A percentile compares a stretch with the other conserved stretches of the same genome.
Evolutionary conservation across 257 asterid genomes (phyloP).

Genomic region (Ajuga chamaepitys): DNA sequence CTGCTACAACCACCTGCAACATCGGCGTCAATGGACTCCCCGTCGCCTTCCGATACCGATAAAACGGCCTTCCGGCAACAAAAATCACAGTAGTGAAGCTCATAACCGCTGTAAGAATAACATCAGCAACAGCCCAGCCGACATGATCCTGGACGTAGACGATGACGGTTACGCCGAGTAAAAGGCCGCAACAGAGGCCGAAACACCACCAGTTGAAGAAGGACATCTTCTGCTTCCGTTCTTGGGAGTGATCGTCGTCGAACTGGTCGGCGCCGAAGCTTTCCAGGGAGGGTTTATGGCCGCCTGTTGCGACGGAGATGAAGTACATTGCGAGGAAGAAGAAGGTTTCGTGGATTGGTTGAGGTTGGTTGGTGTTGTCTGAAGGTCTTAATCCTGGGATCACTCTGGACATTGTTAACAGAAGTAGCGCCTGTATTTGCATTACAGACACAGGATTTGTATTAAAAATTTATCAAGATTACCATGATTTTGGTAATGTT

Average conservation of each 20-base stretch:
- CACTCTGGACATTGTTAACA: conserved; percentile 52
- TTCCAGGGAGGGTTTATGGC: conserved; percentile 76
- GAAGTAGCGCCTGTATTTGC: conserved; percentile 56
- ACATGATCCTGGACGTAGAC: conserved; percentile 56
- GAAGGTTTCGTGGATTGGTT: conserved; percentile 37
- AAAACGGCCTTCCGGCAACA: conserved; percentile 48
- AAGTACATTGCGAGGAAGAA: conserved; percentile 66
- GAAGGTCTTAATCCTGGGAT: conserved; percentile 47
- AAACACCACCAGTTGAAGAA: conserved; percentile 87
- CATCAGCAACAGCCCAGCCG: conserved; percentile 62
- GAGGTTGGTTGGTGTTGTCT: conserved; percentile 23
- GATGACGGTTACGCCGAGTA: conserved; percentile 54
- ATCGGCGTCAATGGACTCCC: conserved; percentile 80
- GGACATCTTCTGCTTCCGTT: conserved; percentile 57
- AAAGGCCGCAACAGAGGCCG: conserved; percentile 59
- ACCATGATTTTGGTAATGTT: too few relatives aligned
- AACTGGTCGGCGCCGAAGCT: conserved; percentile 92
- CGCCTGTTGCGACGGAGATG: conserved; percentile 74
- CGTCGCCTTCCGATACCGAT: conserved; percentile 41
- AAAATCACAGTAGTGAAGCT: conserved; percentile 31
- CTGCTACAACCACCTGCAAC: conserved; percentile 64
- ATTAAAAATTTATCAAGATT: too few relatives aligned
- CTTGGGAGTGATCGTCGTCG: conserved; percentile 62
- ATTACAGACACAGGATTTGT: too few relatives aligned
- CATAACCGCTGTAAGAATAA: conserved; percentile 46